Percentiles rank a stretch among this genome's conserved stretches.
Conservation (phyloP, 2,329 filamentous ascomycete species). For the Magnaporthiopsis incrustans region DNA sequence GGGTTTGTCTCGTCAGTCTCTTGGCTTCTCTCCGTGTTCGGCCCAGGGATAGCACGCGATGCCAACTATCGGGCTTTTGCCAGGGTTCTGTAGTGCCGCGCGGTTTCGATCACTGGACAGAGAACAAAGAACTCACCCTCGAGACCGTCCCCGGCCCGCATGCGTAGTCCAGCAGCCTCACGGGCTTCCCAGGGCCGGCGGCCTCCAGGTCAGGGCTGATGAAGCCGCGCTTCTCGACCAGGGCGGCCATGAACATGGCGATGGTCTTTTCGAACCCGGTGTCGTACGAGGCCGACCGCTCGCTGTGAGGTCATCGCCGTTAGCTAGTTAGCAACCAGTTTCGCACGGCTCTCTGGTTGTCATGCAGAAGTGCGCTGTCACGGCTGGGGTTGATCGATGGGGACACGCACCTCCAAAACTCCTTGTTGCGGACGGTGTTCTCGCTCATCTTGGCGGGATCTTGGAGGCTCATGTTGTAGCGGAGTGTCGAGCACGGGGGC, state of each 20-base stretch:
- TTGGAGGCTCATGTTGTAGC: too few species aligned
- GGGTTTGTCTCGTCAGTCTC: constrained; percentile 2
- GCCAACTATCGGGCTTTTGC: too few species aligned
- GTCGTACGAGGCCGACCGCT: constrained; percentile 49
- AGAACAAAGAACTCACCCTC: constrained; percentile 36
- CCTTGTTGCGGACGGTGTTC: constrained; percentile 26
- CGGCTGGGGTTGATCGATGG: too few species aligned
- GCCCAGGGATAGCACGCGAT: too few species aligned
- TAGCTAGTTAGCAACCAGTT: too few species aligned
- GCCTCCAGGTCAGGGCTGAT: constrained; percentile 50
- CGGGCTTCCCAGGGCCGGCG: constrained; percentile 26
- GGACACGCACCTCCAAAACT: constrained; percentile 33
- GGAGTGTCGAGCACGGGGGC: too few species aligned
- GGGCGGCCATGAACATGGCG: constrained; percentile 43
- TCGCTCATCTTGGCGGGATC: not conserved
- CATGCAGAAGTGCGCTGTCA: too few species aligned
- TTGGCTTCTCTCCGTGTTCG: not conserved
- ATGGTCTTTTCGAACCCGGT: constrained; percentile 45
- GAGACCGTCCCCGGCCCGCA: constrained; percentile 64
- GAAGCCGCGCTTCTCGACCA: constrained; percentile 48
- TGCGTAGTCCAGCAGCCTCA: constrained; percentile 64
- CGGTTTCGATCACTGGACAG: too few species aligned
- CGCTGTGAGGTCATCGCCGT: constrained; percentile 28
- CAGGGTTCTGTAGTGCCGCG: too few species aligned
- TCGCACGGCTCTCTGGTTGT: too few species aligned